Conservation (phyloP, 2,329 filamentous ascomycete genomes). For the Hirsutella minnesotensis region DNA sequence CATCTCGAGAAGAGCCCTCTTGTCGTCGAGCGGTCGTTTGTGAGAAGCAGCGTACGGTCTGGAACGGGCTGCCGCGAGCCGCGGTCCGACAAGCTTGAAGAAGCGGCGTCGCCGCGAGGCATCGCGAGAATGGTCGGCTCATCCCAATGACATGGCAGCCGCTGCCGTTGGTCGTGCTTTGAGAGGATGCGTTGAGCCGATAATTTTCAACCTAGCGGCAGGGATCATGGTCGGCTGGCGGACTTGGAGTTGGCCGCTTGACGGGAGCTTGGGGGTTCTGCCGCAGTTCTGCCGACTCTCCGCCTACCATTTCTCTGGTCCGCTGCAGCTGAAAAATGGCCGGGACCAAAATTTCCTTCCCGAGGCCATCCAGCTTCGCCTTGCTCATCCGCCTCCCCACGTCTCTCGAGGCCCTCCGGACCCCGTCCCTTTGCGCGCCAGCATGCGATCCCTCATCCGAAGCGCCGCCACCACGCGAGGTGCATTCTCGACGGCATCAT, state of each 20-base stretch:
- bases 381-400: constrained; percentile 10
- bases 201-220: background rate
- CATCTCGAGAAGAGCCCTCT: constrained; percentile 2
- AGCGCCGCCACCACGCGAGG: constrained; percentile 28
- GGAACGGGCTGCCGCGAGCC: constrained; percentile 10
- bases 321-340: constrained; percentile 11
- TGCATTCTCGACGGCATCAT: constrained; percentile 28
- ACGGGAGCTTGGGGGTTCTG: background rate
- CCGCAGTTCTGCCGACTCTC: constrained; percentile 23
- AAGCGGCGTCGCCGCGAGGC: constrained; percentile 29
- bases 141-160: constrained; percentile 23
- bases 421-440: constrained; percentile 15
- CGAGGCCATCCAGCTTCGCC: constrained; percentile 15
- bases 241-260: background rate
- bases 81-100: constrained; percentile 14
- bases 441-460: constrained; percentile 35
- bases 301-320: constrained; percentile 18
- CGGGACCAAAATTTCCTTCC: constrained; percentile 22
- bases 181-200: background rate
- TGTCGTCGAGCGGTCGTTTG: constrained; percentile 21
- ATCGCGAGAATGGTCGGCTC: constrained; percentile 30
- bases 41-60: constrained; percentile 24
- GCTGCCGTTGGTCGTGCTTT: constrained; percentile 1
- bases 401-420: constrained; percentile 6
- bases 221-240: background rate